Conservation (phyloP, 2,329 filamentous ascomycete species). For the Neoscytalidium dimidiatum region DNA sequence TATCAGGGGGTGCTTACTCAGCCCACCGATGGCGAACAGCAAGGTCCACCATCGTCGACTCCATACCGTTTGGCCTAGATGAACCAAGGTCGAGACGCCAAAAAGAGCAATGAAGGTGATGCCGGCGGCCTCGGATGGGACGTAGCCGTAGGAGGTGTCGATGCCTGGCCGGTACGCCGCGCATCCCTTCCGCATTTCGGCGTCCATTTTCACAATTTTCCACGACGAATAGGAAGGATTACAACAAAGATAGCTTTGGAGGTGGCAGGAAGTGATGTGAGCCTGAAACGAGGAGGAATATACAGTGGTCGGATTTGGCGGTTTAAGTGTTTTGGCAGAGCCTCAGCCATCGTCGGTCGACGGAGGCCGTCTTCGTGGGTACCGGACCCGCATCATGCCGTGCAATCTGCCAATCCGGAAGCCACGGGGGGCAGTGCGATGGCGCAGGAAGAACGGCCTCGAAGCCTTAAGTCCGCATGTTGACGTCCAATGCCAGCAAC, state of each 20-base stretch:
- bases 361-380: not conserved
- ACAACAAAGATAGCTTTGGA: not conserved
- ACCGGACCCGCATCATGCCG: not conserved
- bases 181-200: not conserved
- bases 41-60: conserved; percentile 6
- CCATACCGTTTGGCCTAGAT: not conserved
- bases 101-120: conserved; percentile 8
- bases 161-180: not conserved
- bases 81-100: not conserved
- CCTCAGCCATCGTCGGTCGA: not conserved
- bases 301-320: not conserved
- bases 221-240: not conserved
- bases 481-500: not conserved
- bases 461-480: not conserved
- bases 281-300: too few species aligned
- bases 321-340: not conserved
- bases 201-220: not conserved
- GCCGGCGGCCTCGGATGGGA: conserved; percentile 10
- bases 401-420: not conserved
- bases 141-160: conserved; percentile 3
- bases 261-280: not conserved
- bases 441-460: too few species aligned
- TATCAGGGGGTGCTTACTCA: conserved; percentile 15
- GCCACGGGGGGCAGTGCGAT: not conserved
- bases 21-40: conserved; percentile 21